Percentiles rank a stretch among this genome's conserved stretches.
Evolutionary conservation across 345 rosid species (phyloP).

Genomic region (Euclidium syriacum): DNA sequence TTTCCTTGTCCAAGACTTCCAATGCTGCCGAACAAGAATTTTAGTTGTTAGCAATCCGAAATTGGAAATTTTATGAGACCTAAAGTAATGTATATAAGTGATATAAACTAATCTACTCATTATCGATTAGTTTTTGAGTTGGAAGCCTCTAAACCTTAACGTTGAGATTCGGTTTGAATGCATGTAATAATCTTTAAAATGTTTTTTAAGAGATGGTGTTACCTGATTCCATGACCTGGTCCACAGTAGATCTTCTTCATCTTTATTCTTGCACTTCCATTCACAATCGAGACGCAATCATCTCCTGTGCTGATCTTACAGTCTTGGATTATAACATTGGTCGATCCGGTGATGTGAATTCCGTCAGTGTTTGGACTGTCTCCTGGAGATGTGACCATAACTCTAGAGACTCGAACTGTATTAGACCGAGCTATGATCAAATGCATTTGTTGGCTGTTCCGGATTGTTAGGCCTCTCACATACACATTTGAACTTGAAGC

Average conservation of each 20-base stretch:
- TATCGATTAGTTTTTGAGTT: no score
- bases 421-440: slow-evolving; percentile 65
- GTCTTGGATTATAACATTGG: slow-evolving; percentile 71
- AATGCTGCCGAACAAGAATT: slow-evolving; percentile 40
- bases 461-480: slow-evolving; percentile 73
- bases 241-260: slow-evolving; percentile 90
- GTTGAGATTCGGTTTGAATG: no score
- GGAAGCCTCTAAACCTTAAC: no score
- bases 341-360: slow-evolving; percentile 76
- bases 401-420: slow-evolving; percentile 56
- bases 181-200: background rate
- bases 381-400: slow-evolving; percentile 69
- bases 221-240: slow-evolving; percentile 99
- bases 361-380: slow-evolving; percentile 99
- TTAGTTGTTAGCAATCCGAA: background rate
- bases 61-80: no score
- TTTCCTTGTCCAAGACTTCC: slow-evolving; percentile 94
- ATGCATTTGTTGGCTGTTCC: slow-evolving; percentile 95
- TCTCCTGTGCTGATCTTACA: slow-evolving; percentile 99
- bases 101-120: no score
- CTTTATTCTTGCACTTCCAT: slow-evolving; percentile 65
- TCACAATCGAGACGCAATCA: slow-evolving; percentile 90
- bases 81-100: no score
- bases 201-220: background rate
- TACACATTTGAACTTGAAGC: slow-evolving; percentile 74